Evolutionary conservation across 371 early-diverging fungal genomes (phyloP), one percentile per base, ranked within the genome.

Genomic region (Mucor sp.): DNA sequence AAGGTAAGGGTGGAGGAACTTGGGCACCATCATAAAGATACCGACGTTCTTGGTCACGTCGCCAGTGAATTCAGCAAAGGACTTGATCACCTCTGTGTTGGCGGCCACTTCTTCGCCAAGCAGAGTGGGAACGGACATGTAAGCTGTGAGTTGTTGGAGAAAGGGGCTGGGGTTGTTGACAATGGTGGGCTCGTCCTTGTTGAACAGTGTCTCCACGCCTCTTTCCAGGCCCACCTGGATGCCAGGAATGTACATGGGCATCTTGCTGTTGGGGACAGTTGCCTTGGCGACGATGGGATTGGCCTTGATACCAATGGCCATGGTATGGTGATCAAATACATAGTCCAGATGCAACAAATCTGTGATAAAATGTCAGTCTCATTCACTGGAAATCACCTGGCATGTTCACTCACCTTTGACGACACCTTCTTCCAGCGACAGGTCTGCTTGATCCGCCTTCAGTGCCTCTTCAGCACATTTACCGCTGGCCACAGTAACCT

Each of bases 71-170:
- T 70, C 69, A 21, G 79, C 75, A 70, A 81, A 78, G 28, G 79
- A 73, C 14, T 67, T 37, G 48, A 81, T 74, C 0, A 80, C 76
- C 8, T 60, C 48, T 1, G 27, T 41, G 35, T 80, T 74, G 14
- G 47, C 63, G 3, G 56, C 72, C 4, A 74, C 63, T 60, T 80
- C 78, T 17, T 62, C 27, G 32, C 81, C 81, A 9, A 78, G n/a
- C 6, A 80, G 64, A 35, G 72, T 58, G 35, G 75, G 76, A 1
- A 80, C 78, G 63, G 76, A 76, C 71, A 80, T 80, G 56, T 78
- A 78, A 23, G 76, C 78, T 35, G 78, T 74, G 33, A 74, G 64
- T 2, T 69, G 48, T 59, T 80, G 81, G 5, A 80, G 50, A 21
- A 80, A 78, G 5, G 17, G 3, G 14, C 55, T 71, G n/a, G 71